Evolutionary conservation across 768 basidiomycete species (phyloP).

Genomic region (Tulasnella sp.): DNA sequence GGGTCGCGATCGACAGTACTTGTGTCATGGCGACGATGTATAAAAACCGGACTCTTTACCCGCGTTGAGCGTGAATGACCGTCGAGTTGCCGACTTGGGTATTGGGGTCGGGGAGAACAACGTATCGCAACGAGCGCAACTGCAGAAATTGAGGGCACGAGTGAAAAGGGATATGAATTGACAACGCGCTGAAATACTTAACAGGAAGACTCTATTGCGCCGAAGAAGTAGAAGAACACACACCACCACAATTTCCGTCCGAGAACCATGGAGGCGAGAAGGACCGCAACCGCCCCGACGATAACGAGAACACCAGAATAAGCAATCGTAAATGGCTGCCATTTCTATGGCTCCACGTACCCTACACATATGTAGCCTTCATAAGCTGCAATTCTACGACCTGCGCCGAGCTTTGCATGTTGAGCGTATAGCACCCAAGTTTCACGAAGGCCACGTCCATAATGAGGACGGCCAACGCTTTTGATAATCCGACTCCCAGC

Average conservation of each 20-base stretch:
- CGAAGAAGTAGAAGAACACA: constrained; percentile 82
- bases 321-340: neutral
- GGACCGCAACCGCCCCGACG: constrained; percentile 75
- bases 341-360: constrained; percentile 50
- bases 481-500: constrained; percentile 82
- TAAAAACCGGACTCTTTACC: constrained; percentile 83
- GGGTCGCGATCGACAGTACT: constrained; percentile 80
- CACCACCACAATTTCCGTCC: constrained; percentile 65
- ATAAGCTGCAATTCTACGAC: constrained; percentile 87
- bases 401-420: constrained; percentile 72
- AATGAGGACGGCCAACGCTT: constrained; percentile 80
- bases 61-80: constrained; percentile 75
- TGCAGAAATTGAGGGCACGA: constrained; percentile 44
- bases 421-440: constrained; percentile 90
- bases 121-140: constrained; percentile 91
- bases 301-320: neutral
- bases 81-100: constrained; percentile 57
- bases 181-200: constrained; percentile 48
- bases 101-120: constrained; percentile 83
- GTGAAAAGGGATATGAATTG: neutral
- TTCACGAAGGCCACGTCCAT: constrained; percentile 90
- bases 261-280: constrained; percentile 71
- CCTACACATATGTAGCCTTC: constrained; percentile 98
- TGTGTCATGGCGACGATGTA: constrained; percentile 84
- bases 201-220: constrained; percentile 93